These are phyloP conservation scores for Phellopilus nigrolimitatus DNA, from an alignment of 1,284 basidiomycete species.

Conservation along the genomic window DNA sequence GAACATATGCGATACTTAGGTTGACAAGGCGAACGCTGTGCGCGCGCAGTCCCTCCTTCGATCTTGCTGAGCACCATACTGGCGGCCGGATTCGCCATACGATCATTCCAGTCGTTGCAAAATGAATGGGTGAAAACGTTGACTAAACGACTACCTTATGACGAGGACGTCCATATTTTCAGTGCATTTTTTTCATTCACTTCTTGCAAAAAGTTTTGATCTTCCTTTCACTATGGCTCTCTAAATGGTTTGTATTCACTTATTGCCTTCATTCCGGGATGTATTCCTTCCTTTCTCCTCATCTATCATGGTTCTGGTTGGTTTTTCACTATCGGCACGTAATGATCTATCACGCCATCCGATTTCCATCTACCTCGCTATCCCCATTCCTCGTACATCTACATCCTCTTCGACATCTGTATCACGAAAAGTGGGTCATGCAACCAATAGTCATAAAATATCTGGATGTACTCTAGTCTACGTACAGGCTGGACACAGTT, in stretches of 20 bases:
- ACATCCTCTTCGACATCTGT: neutral
- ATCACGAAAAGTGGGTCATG: too few relatives aligned
- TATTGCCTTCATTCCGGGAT: neutral
- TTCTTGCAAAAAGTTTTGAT: neutral
- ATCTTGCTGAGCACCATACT: conserved; percentile 30
- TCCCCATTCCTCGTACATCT: too few relatives aligned
- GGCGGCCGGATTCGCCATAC: neutral
- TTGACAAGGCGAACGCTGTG: conserved; percentile 40
- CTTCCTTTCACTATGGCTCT: neutral
- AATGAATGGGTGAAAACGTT: neutral
- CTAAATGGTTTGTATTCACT: neutral
- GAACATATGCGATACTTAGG: conserved; percentile 27
- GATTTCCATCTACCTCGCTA: too few relatives aligned
- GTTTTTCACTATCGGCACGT: too few relatives aligned
- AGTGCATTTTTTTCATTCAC: neutral
- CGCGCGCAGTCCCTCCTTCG: conserved; percentile 42
- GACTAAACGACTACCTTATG: too few relatives aligned
- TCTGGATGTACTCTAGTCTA: neutral
- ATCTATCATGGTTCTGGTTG: neutral
- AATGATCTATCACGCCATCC: too few relatives aligned
- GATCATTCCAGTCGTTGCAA: neutral
- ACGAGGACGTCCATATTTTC: too few relatives aligned
- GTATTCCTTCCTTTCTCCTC: neutral
- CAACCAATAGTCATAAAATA: neutral
- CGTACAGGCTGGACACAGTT: neutral